Evolutionary conservation across 805 yeast species (phyloP), one percentile per base, ranked within the genome.

Genomic region (Yueomyces sinensis): DNA sequence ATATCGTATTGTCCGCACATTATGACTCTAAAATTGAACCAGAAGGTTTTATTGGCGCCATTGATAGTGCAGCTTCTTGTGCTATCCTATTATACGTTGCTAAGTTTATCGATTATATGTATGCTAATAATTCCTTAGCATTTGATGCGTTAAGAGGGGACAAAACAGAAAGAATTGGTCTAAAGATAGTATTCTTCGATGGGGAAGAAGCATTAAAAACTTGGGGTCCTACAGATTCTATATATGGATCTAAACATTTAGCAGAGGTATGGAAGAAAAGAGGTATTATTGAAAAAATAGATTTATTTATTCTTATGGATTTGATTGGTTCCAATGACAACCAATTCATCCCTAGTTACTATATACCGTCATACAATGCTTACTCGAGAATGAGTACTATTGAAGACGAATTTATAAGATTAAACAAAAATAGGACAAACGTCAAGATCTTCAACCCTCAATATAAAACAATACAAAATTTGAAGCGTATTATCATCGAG

Each of bases 11-110:
- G 3, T 68, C 69, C 4, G 79, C 74, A 0, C 80, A 73, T 41
- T 73, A 70, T 42, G 80, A 73, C 45, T 62, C 75, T 1, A 65
- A 66, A 41, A 36, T 54, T 13, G 46, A 47, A 6, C 76, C 76
- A 2, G 55, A 52, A n/a, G 77, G 76, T 5, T 72, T 74, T 37
- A 52, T 72, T 23, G 80, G 80, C 5, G 80, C 76, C 1, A 68
- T 62, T 20, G 80, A 74, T 44, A 67, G 75, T 36, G 76, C 76
- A 3, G 72, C 65, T 1, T 70, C 79, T 1, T 71, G 77, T 46
- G 72, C 71, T 0, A 52, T 74, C 16, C 42, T 73, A 28, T 40
- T 73, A 39, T 68, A 67, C 40, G 42, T 66, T 2, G 67, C 74
- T 5, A 48, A 55, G 31, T 48, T 46, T 31, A 24, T 55, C 5